A percentile compares a stretch with the other conserved stretches of the same genome.
Conservation (phyloP, 108 stramenopile genomes). For the Parmales sp. region DNA sequence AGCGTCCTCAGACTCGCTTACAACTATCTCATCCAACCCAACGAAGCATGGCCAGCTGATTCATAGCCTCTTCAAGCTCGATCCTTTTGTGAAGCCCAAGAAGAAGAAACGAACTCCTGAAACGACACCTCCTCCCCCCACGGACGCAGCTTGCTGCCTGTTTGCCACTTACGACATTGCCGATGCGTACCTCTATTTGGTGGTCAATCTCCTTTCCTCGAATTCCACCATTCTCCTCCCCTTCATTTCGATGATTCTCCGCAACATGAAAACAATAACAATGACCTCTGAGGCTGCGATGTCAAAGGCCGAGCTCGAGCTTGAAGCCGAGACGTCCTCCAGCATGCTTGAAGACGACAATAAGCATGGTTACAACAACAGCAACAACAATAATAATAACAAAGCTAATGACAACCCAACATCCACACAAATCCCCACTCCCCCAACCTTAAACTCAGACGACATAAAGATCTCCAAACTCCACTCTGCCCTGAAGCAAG, state of each 20-base stretch:
- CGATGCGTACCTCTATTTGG: conserved; percentile 31
- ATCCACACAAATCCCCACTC: too few species aligned
- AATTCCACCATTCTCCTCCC: conserved; percentile 29
- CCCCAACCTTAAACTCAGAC: too few species aligned
- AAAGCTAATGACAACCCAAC: too few species aligned
- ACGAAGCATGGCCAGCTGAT: neutral
- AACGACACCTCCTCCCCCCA: neutral
- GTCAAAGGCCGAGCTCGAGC: neutral
- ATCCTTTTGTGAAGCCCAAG: neutral
- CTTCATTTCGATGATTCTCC: conserved; percentile 27
- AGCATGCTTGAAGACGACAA: neutral
- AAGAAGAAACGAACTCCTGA: neutral
- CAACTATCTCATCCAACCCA: neutral
- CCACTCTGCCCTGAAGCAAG: neutral
- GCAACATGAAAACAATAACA: conserved; percentile 13
- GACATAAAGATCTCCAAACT: neutral
- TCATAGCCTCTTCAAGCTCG: conserved; percentile 1
- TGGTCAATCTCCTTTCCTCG: conserved; percentile 20
- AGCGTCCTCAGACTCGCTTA: neutral
- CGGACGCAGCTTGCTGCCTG: neutral
- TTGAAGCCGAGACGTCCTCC: neutral
- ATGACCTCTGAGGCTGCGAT: neutral
- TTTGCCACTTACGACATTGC: conserved; percentile 31
- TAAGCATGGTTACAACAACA: too few species aligned
- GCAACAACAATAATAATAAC: too few species aligned